Conservation (phyloP, 352 stramenopile species). For the Phytophthora sp. region DNA sequence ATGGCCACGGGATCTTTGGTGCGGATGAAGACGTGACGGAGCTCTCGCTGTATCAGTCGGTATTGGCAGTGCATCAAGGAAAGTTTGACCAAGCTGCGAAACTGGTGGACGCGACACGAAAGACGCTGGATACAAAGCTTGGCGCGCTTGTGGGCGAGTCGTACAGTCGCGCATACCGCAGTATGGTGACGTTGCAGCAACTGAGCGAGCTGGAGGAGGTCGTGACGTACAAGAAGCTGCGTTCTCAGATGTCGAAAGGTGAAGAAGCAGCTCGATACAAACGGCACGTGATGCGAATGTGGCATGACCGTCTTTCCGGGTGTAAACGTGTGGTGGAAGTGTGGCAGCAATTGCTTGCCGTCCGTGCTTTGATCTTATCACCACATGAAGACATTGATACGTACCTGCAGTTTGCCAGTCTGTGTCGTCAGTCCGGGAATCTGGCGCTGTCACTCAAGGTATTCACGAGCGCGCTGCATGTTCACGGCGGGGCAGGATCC, state of each 20-base stretch:
- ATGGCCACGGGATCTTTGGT: slow-evolving; percentile 39
- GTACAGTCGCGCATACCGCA: slow-evolving; percentile 96
- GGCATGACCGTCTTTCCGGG: slow-evolving; percentile 76
- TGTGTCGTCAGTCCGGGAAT: slow-evolving; percentile 91
- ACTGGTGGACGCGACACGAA: slow-evolving; percentile 94
- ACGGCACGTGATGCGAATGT: slow-evolving; percentile 88
- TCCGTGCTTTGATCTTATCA: slow-evolving; percentile 89
- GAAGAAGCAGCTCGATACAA: slow-evolving; percentile 84
- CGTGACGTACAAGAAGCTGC: slow-evolving; percentile 93
- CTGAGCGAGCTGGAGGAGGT: slow-evolving; percentile 98
- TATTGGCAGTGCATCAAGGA: slow-evolving; percentile 94
- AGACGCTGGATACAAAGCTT: slow-evolving; percentile 94
- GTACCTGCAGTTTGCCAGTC: slow-evolving; percentile 93
- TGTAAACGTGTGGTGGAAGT: slow-evolving; percentile 93
- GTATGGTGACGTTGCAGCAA: slow-evolving; percentile 97
- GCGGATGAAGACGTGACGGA: slow-evolving; percentile 52
- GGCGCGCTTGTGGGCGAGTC: slow-evolving; percentile 96
- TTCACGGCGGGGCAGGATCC: slow-evolving; percentile 45
- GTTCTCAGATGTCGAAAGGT: slow-evolving; percentile 65
- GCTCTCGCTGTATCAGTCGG: slow-evolving; percentile 77
- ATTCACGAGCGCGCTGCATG: slow-evolving; percentile 79
- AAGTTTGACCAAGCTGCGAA: slow-evolving; percentile 92
- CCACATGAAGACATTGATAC: slow-evolving; percentile 91
- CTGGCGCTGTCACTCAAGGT: slow-evolving; percentile 86
- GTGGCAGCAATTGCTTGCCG: slow-evolving; percentile 94